Evolutionary conservation across 2,329 filamentous ascomycete species (phyloP).

Genomic region (Aureobasidium mangrovei): DNA sequence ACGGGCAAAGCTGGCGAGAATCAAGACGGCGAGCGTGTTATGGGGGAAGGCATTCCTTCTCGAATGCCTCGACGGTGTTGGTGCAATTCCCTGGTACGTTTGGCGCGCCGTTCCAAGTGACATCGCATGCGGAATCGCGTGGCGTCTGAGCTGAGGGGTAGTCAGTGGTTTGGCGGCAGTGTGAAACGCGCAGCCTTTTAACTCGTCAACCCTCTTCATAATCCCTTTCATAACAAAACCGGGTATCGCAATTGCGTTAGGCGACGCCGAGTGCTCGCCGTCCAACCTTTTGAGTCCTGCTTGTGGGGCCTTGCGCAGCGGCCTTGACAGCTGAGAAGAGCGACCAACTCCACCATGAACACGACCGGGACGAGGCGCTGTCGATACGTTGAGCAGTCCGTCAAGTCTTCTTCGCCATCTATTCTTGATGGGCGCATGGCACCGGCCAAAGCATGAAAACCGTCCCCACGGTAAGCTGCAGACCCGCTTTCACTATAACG

Average conservation of each 20-base stretch:
- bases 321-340: constrained; percentile 3
- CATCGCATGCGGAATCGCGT: background rate
- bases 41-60: constrained; percentile 8
- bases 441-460: constrained; percentile 35
- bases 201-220: background rate
- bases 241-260: constrained; percentile 2
- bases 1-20: background rate
- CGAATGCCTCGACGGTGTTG: background rate
- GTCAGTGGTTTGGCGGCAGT: background rate
- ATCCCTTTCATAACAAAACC: background rate
- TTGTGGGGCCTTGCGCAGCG: constrained; percentile 14
- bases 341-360: constrained; percentile 28
- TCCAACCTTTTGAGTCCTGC: constrained; percentile 5
- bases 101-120: constrained; percentile 2
- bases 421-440: constrained; percentile 18
- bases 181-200: background rate
- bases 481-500: constrained; percentile 8
- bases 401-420: background rate
- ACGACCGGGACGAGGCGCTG: constrained; percentile 13
- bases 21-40: background rate
- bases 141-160: constrained; percentile 12
- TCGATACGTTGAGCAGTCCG: constrained; percentile 5
- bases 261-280: constrained; percentile 10
- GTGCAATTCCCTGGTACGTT: background rate
- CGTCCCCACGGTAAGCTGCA: constrained; percentile 34